Conservation (phyloP, 805 yeast species). For the Teunomyces cretensis region DNA sequence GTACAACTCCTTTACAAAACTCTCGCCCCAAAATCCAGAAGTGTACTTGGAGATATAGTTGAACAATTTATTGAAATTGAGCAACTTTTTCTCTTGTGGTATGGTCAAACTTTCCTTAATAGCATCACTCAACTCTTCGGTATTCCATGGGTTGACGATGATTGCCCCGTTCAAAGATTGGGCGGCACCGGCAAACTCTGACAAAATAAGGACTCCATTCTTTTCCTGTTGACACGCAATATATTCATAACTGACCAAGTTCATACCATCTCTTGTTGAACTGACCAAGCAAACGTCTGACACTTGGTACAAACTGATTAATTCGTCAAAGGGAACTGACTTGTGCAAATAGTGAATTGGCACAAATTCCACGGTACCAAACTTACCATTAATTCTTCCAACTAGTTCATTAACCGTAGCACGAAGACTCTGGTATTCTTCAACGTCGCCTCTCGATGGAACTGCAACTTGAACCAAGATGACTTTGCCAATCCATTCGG, state of each 20-base stretch:
- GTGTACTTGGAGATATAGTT: conserved; percentile 90
- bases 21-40: conserved; percentile 96
- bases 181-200: conserved; percentile 99
- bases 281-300: conserved; percentile 91
- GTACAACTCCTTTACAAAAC: conserved; percentile 82
- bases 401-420: conserved; percentile 95
- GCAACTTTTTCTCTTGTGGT: conserved; percentile 73
- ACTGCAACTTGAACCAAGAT: conserved; percentile 95
- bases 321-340: conserved; percentile 85
- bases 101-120: conserved; percentile 84
- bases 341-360: conserved; percentile 97
- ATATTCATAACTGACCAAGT: conserved; percentile 92
- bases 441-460: conserved; percentile 96
- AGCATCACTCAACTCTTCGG: conserved; percentile 86
- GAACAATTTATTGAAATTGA: conserved; percentile 82
- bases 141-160: conserved; percentile 97
- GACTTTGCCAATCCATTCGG: conserved; percentile 98
- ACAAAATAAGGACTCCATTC: conserved; percentile 81
- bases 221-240: conserved; percentile 90
- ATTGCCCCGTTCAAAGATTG: conserved; percentile 93
- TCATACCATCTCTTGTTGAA: conserved; percentile 98
- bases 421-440: conserved; percentile 91
- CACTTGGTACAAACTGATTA: conserved; percentile 80
- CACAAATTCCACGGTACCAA: conserved; percentile 95
- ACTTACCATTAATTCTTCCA: conserved; percentile 93